Percentiles rank a stretch among this genome's conserved stretches.
These are phyloP conservation scores for Mastigamoeba balamuthi DNA, from an alignment of 78 protist genomes.

Conservation along the genomic window DNA sequence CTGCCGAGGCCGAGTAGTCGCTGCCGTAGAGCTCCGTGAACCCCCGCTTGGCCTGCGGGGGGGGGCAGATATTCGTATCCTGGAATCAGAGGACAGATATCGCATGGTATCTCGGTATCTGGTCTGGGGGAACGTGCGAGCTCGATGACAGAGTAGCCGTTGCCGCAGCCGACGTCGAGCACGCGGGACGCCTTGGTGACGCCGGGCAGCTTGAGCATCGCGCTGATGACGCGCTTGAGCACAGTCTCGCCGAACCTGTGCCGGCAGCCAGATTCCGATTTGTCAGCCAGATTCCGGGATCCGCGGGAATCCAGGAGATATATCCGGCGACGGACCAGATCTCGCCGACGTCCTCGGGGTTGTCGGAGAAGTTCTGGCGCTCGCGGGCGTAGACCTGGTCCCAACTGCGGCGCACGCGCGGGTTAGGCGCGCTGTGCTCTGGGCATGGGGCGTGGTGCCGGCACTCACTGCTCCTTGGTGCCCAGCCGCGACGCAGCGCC, in stretches of 20 bases:
- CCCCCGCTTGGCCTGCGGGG: slow-evolving; percentile 1
- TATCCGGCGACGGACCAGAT: slow-evolving; percentile 49
- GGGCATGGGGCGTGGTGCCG: no score
- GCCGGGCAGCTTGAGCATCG: background rate
- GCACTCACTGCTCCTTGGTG: no score
- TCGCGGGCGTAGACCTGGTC: slow-evolving; percentile 29
- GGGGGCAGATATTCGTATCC: no score
- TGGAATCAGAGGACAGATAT: background rate
- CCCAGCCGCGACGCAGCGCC: no score
- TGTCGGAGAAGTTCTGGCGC: slow-evolving; percentile 13
- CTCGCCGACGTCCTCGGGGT: slow-evolving; percentile 37
- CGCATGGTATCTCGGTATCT: no score
- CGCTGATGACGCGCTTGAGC: slow-evolving; percentile 19
- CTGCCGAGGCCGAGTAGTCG: slow-evolving; percentile 33
- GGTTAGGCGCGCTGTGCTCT: no score
- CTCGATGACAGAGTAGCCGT: slow-evolving; percentile 33
- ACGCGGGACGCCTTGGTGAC: slow-evolving; percentile 10
- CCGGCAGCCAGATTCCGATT: slow-evolving; percentile 29
- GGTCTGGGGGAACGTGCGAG: background rate
- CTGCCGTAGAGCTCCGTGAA: slow-evolving; percentile 36
- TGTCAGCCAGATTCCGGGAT: slow-evolving; percentile 10
- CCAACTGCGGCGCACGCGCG: no score
- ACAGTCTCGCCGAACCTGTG: slow-evolving; percentile 45
- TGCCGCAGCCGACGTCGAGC: slow-evolving; percentile 40
- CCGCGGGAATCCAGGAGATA: slow-evolving; percentile 21